Evolutionary conservation across 2,329 filamentous ascomycete species (phyloP), one percentile per base, ranked within the genome.

Genomic region (Stagonosporopsis vannaccii): DNA sequence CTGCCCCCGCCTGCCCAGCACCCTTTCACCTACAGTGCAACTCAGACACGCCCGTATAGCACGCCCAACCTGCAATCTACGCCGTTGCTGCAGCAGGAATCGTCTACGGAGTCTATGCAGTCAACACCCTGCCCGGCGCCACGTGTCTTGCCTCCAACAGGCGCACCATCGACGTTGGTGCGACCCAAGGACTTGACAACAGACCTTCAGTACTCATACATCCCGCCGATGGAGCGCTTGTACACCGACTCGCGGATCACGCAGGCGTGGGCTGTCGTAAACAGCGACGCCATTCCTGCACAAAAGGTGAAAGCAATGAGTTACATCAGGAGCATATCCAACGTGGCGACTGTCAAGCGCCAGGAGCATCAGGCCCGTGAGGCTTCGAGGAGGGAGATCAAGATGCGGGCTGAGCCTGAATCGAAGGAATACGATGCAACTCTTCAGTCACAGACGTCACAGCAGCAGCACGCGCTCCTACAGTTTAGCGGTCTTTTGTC

Each of bases 261-360:
- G n/a, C 36, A 42, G n/a, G 47, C 53, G 7, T 51, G 47, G 47
- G 17, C 4, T 8, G 26, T 48, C 8, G 11, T 56, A 6, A 51
- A 43, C 4, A 48, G 53, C n/a, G 42, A 56, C 6, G 32, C 42
- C 15, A 11, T 25, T 6, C 32, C 53, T 9, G 3, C 13, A 20
- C 47, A 51, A 8, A 56, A 51, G 26, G 47, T 25, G n/a, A 26
- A 25, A 3, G 47, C 47, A 2, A 39, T 41, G 11, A 20, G 11
- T 8, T 56, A 22, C 2, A 20, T 56, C 25, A 37, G 26, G n/a
- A 32, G 22, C 9, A 30, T 44, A 12, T 51, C 53, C 19, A 30
- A n/a, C 4, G 20, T 30, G 20, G 36, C 17, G 4, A 36, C 36
- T 5, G 20, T 11, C 2, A 17, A 48, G 17, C 22, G 28, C 15